A percentile compares a stretch with the other conserved stretches of the same genome.
These are phyloP conservation scores for Harringtonia aguacate DNA, from an alignment of 2,329 filamentous ascomycete genomes.

Conservation along the genomic window DNA sequence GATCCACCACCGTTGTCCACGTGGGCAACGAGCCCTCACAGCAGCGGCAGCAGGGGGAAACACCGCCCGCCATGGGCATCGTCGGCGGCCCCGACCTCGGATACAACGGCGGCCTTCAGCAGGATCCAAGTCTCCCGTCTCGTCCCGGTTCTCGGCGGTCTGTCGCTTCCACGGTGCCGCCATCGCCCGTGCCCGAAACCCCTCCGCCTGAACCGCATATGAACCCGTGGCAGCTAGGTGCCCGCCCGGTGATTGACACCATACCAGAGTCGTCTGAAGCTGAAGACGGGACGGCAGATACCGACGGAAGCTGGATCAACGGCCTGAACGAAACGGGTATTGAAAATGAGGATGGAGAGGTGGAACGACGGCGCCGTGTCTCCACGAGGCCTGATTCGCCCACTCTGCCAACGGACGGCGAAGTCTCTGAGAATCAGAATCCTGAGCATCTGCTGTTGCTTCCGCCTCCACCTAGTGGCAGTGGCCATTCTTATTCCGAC, in stretches of 20 bases:
- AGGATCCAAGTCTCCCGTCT: background rate
- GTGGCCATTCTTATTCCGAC: background rate
- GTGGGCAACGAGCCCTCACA: background rate
- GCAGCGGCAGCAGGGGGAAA: background rate
- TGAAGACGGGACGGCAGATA: background rate
- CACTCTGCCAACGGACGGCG: slow-evolving; percentile 8
- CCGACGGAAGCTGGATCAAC: background rate
- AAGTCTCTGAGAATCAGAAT: background rate
- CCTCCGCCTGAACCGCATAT: slow-evolving; percentile 7
- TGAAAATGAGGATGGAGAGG: background rate
- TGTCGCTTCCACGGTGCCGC: background rate
- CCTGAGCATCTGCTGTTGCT: background rate
- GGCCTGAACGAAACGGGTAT: background rate
- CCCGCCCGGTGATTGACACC: slow-evolving; percentile 6
- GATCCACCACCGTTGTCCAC: background rate
- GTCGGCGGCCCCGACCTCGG: slow-evolving; percentile 11
- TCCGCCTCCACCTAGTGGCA: background rate
- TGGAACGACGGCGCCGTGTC: slow-evolving; percentile 9
- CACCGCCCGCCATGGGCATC: slow-evolving; percentile 9
- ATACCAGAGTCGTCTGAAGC: slow-evolving; percentile 9
- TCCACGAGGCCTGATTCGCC: slow-evolving; percentile 13
- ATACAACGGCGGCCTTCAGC: slow-evolving; percentile 7
- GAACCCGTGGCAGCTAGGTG: slow-evolving; percentile 13
- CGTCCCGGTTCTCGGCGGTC: background rate
- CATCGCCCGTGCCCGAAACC: slow-evolving; percentile 4